A percentile compares a stretch with the other conserved stretches of the same genome.
Conservation (phyloP, 176 grass and related monocot species). For the Themeda triandra region DNA sequence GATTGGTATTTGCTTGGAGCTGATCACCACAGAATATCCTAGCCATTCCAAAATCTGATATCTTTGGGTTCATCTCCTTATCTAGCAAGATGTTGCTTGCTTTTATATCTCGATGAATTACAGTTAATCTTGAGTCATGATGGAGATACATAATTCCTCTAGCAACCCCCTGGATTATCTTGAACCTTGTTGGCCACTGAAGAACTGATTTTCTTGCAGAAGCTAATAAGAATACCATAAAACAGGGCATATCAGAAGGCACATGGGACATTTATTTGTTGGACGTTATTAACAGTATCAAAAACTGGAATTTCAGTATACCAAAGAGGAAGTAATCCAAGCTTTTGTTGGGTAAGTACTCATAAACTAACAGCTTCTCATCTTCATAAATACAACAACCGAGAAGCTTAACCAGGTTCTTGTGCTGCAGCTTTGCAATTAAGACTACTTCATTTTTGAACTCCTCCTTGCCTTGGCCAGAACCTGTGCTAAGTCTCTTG, state of each 20-base stretch:
- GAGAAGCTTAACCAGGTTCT: slow-evolving; percentile 46
- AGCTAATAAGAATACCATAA: slow-evolving; percentile 5
- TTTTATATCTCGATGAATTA: slow-evolving; percentile 46
- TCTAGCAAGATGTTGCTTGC: slow-evolving; percentile 52
- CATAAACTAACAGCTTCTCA: slow-evolving; percentile 61
- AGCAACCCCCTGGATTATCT: slow-evolving; percentile 46
- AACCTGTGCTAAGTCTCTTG: slow-evolving; percentile 12
- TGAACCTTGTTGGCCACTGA: slow-evolving; percentile 40
- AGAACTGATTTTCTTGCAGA: slow-evolving; percentile 9
- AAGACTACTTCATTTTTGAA: slow-evolving; percentile 62
- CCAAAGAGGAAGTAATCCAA: slow-evolving; percentile 35
- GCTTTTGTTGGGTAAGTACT: slow-evolving; percentile 58
- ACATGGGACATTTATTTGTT: not conserved
- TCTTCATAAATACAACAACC: slow-evolving; percentile 42
- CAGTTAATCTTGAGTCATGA: slow-evolving; percentile 44
- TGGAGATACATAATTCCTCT: slow-evolving; percentile 62
- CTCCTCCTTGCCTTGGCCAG: slow-evolving; percentile 31
- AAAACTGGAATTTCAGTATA: not conserved
- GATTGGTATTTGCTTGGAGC: slow-evolving; percentile 30
- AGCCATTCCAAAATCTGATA: slow-evolving; percentile 64
- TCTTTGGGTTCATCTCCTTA: slow-evolving; percentile 35
- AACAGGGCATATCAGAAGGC: not conserved
- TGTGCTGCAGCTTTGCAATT: slow-evolving; percentile 62
- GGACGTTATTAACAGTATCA: not conserved
- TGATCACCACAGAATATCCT: slow-evolving; percentile 34